A percentile compares a stretch with the other conserved stretches of the same genome.
Evolutionary conservation across 2,329 filamentous ascomycete species (phyloP).

Genomic region (Fusarium concolor): DNA sequence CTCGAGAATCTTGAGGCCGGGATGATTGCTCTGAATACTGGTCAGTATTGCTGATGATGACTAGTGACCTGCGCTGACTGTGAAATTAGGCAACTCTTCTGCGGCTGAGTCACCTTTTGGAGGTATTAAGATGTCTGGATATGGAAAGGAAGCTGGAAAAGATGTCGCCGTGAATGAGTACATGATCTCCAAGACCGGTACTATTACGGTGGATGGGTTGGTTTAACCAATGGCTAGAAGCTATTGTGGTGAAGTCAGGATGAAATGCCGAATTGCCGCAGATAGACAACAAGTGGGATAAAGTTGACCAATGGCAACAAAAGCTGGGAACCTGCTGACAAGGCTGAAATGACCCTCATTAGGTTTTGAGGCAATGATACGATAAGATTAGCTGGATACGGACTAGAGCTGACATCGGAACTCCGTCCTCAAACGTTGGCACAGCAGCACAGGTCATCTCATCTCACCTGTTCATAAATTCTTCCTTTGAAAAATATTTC

Average conservation of each 20-base stretch:
- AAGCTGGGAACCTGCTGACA: background rate
- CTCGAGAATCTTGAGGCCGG: conserved; percentile 37
- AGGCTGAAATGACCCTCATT: background rate
- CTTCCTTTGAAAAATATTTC: too few relatives aligned
- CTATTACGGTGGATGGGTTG: conserved; percentile 3
- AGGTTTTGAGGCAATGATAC: too few relatives aligned
- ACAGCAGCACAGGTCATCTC: too few relatives aligned
- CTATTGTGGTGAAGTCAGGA: background rate
- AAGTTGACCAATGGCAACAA: background rate
- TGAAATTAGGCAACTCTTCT: conserved; percentile 39
- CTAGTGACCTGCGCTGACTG: fast-evolving
- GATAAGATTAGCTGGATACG: background rate
- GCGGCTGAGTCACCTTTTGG: conserved; percentile 54
- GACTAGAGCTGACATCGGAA: background rate
- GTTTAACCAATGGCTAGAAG: background rate
- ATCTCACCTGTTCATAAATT: too few relatives aligned
- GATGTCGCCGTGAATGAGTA: conserved; percentile 58
- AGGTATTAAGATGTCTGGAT: conserved; percentile 34
- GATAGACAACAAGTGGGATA: too few relatives aligned
- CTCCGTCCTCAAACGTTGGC: too few relatives aligned
- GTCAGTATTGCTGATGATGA: background rate
- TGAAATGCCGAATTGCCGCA: too few relatives aligned
- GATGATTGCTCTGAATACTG: conserved; percentile 33
- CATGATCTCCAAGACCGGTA: conserved; percentile 54
- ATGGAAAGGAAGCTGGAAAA: conserved; percentile 51